Percentiles rank a stretch among this genome's conserved stretches.
Evolutionary conservation across 768 basidiomycete genomes (phyloP).

Genomic region (Amanita phalloides): DNA sequence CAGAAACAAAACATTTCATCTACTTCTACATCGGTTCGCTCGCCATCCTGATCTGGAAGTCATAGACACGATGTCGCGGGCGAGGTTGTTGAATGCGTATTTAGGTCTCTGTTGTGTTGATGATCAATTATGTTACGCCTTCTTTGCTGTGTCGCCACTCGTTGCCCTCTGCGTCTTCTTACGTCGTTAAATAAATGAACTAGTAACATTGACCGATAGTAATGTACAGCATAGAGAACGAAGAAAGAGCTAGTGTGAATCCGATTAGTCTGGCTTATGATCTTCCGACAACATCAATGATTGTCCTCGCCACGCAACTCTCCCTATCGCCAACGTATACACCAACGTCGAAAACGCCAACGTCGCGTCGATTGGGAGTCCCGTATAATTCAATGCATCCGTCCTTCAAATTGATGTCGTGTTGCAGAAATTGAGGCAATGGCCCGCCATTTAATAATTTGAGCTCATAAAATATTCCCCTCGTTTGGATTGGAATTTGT

Average conservation of each 20-base stretch:
- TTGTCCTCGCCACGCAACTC: constrained; percentile 41
- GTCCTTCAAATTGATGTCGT: constrained; percentile 35
- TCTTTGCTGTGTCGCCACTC: neutral
- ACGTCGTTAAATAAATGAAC: neutral
- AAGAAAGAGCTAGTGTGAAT: neutral
- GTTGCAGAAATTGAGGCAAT: constrained; percentile 45
- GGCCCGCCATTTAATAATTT: constrained; percentile 39
- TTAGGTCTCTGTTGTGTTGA: constrained; percentile 1
- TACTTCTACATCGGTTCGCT: constrained; percentile 94
- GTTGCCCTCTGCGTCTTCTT: neutral
- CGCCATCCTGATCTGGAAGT: constrained; percentile 93
- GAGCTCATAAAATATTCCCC: constrained; percentile 30
- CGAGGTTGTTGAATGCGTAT: neutral
- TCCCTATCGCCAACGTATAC: constrained; percentile 40
- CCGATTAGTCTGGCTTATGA: constrained; percentile 4
- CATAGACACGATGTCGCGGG: constrained; percentile 30
- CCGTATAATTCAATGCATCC: constrained; percentile 49
- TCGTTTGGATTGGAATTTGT: constrained; percentile 20
- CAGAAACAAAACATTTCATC: constrained; percentile 98
- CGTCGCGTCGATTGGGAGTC: constrained; percentile 34
- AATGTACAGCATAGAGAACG: constrained; percentile 6
- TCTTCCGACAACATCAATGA: constrained; percentile 41
- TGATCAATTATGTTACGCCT: neutral
- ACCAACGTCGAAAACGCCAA: constrained; percentile 45
- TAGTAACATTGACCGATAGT: constrained; percentile 3